Conservation (phyloP, 805 yeast genomes). For the Myxozyma vanderwaltii region DNA sequence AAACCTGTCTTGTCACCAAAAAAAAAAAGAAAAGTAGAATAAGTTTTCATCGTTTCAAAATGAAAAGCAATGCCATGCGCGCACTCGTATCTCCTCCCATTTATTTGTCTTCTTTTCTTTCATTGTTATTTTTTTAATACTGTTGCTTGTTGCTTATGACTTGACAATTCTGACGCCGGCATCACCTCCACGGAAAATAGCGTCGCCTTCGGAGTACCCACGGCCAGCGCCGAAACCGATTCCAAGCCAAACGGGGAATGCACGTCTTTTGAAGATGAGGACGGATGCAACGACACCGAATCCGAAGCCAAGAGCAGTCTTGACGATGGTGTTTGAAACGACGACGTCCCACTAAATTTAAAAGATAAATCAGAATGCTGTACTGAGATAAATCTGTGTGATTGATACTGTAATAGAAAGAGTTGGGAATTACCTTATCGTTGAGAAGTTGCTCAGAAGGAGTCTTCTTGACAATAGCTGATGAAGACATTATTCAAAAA, state of each 20-base stretch:
- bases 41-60: no score
- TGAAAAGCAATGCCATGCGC: no score
- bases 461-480: conserved; percentile 32
- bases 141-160: conserved; percentile 12
- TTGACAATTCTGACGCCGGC: conserved; percentile 34
- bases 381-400: no score
- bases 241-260: conserved; percentile 98
- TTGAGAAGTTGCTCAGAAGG: conserved; percentile 42
- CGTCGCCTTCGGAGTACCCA: conserved; percentile 98
- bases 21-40: no score
- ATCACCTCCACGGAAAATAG: conserved; percentile 71
- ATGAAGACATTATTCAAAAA: conserved; percentile 5
- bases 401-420: not conserved
- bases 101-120: no score
- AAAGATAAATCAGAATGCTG: no score
- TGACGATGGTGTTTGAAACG: conserved; percentile 88
- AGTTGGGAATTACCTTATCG: conserved; percentile 42
- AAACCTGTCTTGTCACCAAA: not conserved
- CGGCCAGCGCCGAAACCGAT: conserved; percentile 97
- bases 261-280: conserved; percentile 84
- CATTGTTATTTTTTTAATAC: no score
- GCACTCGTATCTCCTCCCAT: no score
- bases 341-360: conserved; percentile 89
- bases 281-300: conserved; percentile 94
- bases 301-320: conserved; percentile 95